Percentiles rank a stretch among this genome's conserved stretches.
Evolutionary conservation across 2,329 filamentous ascomycete genomes (phyloP).

Genomic region (Biscogniauxia marginata): DNA sequence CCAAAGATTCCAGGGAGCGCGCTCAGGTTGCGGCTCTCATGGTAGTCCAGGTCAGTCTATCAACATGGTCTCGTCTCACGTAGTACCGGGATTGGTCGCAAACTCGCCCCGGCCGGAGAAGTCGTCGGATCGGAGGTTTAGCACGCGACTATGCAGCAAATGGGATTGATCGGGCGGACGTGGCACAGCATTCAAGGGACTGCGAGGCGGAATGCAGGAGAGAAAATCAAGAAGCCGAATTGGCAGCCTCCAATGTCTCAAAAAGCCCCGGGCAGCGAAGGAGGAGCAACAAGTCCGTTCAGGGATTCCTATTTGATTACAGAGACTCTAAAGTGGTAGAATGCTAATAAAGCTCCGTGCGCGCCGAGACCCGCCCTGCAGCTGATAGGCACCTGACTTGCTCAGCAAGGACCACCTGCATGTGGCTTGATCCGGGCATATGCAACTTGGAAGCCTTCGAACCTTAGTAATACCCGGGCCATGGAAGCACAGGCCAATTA

Average conservation of each 20-base stretch:
- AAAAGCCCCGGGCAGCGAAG: conserved; percentile 19
- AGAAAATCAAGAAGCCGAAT: conserved; percentile 4
- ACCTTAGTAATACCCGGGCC: too few species aligned
- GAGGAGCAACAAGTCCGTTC: conserved; percentile 8
- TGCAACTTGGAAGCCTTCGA: too few species aligned
- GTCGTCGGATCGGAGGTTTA: background rate
- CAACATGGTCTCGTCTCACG: conserved; percentile 28
- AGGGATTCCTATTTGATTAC: background rate
- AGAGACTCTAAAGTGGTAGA: background rate
- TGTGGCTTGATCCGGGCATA: too few species aligned
- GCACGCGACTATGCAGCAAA: background rate
- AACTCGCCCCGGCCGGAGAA: conserved; percentile 1
- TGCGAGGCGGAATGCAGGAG: conserved; percentile 13
- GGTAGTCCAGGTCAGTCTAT: conserved; percentile 30
- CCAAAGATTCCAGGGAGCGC: conserved; percentile 26
- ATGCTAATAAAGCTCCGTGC: background rate
- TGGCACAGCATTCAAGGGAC: conserved; percentile 12
- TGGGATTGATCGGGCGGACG: conserved; percentile 7
- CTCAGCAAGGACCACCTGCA: too few species aligned
- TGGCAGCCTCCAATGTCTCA: conserved; percentile 12
- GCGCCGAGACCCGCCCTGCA: background rate
- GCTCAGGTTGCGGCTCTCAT: conserved; percentile 33
- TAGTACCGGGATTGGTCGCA: conserved; percentile 12
- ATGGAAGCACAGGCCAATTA: too few species aligned
- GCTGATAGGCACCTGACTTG: background rate